These are phyloP conservation scores for Fusarium dlaminii DNA, from an alignment of 2,329 filamentous ascomycete genomes.

Conservation along the genomic window DNA sequence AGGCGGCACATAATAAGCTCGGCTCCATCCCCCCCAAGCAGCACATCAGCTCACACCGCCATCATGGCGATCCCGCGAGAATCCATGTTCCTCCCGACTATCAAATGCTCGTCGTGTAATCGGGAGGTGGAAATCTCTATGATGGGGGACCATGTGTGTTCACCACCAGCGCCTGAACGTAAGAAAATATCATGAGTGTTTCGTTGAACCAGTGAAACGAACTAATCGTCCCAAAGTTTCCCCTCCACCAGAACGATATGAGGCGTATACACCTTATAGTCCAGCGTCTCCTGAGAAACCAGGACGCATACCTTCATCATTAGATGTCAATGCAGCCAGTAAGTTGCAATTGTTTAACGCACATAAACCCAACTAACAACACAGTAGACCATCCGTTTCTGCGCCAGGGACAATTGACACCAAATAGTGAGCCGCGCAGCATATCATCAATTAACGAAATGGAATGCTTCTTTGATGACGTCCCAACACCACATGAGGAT, in stretches of 20 bases:
- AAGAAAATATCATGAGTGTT: constrained; percentile 30
- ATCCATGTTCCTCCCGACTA: constrained; percentile 78
- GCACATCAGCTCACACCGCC: constrained; percentile 20
- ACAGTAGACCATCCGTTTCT: constrained; percentile 62
- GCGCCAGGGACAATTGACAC: constrained; percentile 68
- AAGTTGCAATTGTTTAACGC: constrained; percentile 39
- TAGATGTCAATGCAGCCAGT: constrained; percentile 66
- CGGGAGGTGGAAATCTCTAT: constrained; percentile 81
- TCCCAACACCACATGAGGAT: constrained; percentile 56
- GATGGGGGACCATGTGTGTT: constrained; percentile 87
- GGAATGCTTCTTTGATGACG: constrained; percentile 56
- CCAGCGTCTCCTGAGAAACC: constrained; percentile 47
- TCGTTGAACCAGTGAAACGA: constrained; percentile 5
- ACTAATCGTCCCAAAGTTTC: constrained; percentile 44
- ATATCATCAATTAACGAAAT: constrained; percentile 65
- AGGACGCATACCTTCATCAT: constrained; percentile 54
- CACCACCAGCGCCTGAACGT: constrained; percentile 60
- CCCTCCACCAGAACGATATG: constrained; percentile 49
- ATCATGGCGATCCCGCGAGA: constrained; percentile 65
- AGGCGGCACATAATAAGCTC: neutral
- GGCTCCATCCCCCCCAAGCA: neutral
- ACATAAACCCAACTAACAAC: constrained; percentile 40
- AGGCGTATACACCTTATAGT: constrained; percentile 42
- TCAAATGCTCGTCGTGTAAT: constrained; percentile 88
- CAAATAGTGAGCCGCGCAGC: constrained; percentile 69